Conservation (phyloP, 225 moss, liverwort and hornwort genomes). For the Antitrichia curtipendula region DNA sequence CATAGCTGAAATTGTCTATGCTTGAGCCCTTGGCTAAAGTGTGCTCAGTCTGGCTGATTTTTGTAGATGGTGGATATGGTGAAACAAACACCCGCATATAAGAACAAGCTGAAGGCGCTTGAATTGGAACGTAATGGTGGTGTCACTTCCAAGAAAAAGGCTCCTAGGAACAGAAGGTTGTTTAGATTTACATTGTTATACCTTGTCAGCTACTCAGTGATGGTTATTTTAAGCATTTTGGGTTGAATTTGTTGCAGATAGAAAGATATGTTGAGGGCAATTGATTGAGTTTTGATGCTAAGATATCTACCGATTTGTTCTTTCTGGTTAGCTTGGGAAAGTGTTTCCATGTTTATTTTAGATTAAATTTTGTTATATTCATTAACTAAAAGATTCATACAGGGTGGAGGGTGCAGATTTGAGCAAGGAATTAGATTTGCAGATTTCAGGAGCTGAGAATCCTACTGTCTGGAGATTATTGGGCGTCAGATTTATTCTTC, state of each 20-base stretch:
- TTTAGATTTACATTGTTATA: neutral
- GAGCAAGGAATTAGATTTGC: constrained; percentile 81
- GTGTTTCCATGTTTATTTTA: neutral
- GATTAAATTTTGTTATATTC: neutral
- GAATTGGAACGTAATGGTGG: constrained; percentile 83
- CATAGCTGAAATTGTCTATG: neutral
- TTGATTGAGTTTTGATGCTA: neutral
- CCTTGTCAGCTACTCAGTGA: neutral
- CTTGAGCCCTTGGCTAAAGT: neutral
- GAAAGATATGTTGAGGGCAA: neutral
- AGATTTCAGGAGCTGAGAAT: constrained; percentile 83
- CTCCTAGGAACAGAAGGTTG: constrained; percentile 44
- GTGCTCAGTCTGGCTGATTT: neutral
- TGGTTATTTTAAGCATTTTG: neutral
- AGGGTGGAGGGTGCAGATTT: constrained; percentile 62
- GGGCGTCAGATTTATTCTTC: constrained; percentile 60
- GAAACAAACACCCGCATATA: constrained; percentile 93
- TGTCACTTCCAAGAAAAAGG: constrained; percentile 65
- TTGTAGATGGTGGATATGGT: constrained; percentile 93
- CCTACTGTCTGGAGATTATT: constrained; percentile 73
- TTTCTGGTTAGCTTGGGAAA: neutral
- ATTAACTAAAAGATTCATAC: neutral
- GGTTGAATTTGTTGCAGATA: neutral
- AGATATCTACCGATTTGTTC: neutral
- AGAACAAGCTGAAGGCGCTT: constrained; percentile 90